Base-by-base conservation (phyloP, 805 yeast species). In the Zygotorulaspora danielsina region DNA sequence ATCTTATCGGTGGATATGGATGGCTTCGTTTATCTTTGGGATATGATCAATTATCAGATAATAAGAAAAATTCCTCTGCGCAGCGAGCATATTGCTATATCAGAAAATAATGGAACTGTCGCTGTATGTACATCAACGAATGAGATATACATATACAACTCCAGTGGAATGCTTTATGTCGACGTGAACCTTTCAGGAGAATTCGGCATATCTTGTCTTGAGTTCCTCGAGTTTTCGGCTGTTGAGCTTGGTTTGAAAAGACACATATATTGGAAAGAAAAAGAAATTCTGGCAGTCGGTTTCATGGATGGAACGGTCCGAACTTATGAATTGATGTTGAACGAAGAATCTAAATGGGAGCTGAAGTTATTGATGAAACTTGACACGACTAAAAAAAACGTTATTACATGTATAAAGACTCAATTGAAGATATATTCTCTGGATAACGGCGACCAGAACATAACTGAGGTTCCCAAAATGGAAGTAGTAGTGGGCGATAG, bases 21-120 rank as follows among this genome's bases (percentile, higher is more conserved):
- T 6, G 90, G 94, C 1, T 57, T 57, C 2, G 74, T 78, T 2
- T 69, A 70, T 13, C 46, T 79, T 3, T 85, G 95, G 90, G 86
- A 85, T 50, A 48, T 78, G 27, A 69, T 78, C 2, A 55, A 79
- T 20, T 67, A 66, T 36, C 70, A 70, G 36, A 69, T 72, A 30
- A 71, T 83, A 3, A 60, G 84, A 40, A 54, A 56, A 26, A 44
- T 55, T 5, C 44, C 53, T 6, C 36, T 44, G 5, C 49, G 42
- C 5, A 64, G 56, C 13, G 45, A 46, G 2, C 55, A 66, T 11
- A 56, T 70, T 3, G 66, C 75, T 2, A 69, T 80, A 17, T 75
- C 82, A 0, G 69, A 73, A 49, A 76, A 72, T 33, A 61, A 76
- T 1, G 89, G 87, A 0, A 63, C 66, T 32, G 68, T 82, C 31